Base-by-base conservation (phyloP, 192 early-diverging fungal genomes). In the Podila epicladia region DNA sequence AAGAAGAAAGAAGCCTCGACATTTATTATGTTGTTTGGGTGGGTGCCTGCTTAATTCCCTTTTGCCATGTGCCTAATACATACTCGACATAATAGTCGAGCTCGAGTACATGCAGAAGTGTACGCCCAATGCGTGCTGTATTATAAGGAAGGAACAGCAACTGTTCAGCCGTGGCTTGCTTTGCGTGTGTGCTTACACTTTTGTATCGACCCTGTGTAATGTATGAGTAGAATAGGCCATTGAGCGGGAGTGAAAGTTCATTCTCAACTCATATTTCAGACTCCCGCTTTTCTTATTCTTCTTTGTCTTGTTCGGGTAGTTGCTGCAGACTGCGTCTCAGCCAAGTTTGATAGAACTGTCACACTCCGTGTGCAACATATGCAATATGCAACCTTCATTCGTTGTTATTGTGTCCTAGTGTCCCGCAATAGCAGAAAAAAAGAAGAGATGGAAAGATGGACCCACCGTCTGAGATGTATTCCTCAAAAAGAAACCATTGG, bases 401-500 rank as follows among this genome's bases (percentile, higher is more conserved):
- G 0, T 41, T 12, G 0, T 12, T 17, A 15, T 45, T 45, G 41
- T 37, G 35, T 37, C 35, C 35, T 9, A 37, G 41, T 15, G 53
- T 24, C 24, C 8, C 4, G 4, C 22, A 55, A 37, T 37, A 55
- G 26, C 20, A 51, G 29, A 55, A 20, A 9, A 55, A n/a, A 55
- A 55, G 53, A 24, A n/a, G 20, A 55, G 53, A 24, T 55, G 53
- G 53, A 37, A 55, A 55, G 20, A 12, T 55, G 20, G 8, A 55
- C 19, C 7, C 5, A 37, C 1, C 9, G 35, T 37, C 35, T 24
- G n/a, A 55, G 53, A 55, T 24, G 53, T n/a, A 55, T 17, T 55
- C 53, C 53, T 9, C 53, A 55, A 55, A 55, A 55, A 55, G 53
- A 55, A 55, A 55, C 24, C 53, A 55, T 55, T 26, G 22, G 35